A percentile compares a stretch with the other conserved stretches of the same genome.
These are phyloP conservation scores for Castanea mollissima DNA, from an alignment of 306 rosid genomes.

Conservation along the genomic window DNA sequence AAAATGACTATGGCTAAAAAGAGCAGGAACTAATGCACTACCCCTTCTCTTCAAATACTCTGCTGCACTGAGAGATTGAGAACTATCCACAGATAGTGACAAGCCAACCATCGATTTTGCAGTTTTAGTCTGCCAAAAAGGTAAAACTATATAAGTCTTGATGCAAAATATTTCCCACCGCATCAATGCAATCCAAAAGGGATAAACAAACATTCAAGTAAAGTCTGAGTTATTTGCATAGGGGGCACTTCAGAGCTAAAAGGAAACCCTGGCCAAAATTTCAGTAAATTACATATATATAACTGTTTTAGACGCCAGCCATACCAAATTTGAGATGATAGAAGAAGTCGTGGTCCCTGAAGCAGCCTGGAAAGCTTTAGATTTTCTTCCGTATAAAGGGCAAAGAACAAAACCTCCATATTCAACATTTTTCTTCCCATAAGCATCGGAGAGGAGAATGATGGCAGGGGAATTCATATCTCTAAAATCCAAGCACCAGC, in stretches of 20 bases:
- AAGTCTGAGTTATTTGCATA: constrained; percentile 1
- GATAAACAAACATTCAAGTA: constrained; percentile 11
- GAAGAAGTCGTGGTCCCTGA: constrained; percentile 77
- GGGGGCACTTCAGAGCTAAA: constrained; percentile 22
- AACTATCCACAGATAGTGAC: constrained; percentile 73
- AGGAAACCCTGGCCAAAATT: constrained; percentile 18
- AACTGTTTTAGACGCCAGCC: constrained; percentile 19
- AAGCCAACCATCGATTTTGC: constrained; percentile 88
- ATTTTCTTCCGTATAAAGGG: constrained; percentile 91
- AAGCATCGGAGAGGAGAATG: constrained; percentile 68
- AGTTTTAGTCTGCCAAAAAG: constrained; percentile 76
- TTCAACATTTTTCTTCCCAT: constrained; percentile 69
- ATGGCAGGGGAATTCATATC: constrained; percentile 92
- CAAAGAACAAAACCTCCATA: constrained; percentile 87
- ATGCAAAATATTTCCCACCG: not conserved
- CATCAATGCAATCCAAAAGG: not conserved
- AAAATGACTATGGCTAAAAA: constrained; percentile 7
- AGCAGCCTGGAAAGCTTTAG: constrained; percentile 94
- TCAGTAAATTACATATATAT: not conserved
- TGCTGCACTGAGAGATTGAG: constrained; percentile 66
- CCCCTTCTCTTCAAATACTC: constrained; percentile 89
- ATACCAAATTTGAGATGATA: constrained; percentile 83
- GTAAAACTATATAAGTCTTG: constrained; percentile 18
- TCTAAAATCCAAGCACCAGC: constrained; percentile 99
- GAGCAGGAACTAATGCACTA: constrained; percentile 29